A percentile compares a stretch with the other conserved stretches of the same genome.
phyloP scores from a whole-genome alignment of 139 green algal genomes.

The Tetradesmus lagerheimii region DNA sequence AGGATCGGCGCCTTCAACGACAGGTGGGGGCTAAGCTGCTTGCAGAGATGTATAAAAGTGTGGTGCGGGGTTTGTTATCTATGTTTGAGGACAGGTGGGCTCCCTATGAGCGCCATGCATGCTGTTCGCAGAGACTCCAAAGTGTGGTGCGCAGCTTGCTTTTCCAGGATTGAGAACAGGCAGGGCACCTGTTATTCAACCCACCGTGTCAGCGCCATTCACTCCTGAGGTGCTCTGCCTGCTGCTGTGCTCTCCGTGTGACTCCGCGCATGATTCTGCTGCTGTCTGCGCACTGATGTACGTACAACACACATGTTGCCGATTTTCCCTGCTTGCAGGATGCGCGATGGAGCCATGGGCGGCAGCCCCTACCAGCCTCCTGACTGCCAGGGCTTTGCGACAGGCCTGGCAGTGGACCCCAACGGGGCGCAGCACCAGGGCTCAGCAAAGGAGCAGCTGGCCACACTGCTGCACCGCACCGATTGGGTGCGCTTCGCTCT shows the following conservation, averaged over 20 bases:
- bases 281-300: no score
- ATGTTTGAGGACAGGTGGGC: no score
- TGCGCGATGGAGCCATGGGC: conserved; percentile 85
- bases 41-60: no score
- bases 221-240: neutral
- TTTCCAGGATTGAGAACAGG: no score
- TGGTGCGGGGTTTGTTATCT: no score
- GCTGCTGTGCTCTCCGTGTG: neutral
- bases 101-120: no score
- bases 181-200: no score
- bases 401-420: conserved; percentile 73
- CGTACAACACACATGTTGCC: no score
- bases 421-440: conserved; percentile 55
- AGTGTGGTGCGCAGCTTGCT: no score
- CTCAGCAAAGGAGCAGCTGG: conserved; percentile 50
- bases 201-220: no score
- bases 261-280: conserved; percentile 28
- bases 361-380: conserved; percentile 79
- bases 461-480: conserved; percentile 66
- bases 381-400: conserved; percentile 78
- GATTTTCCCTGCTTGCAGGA: conserved; percentile 89
- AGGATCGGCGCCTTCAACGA: conserved; percentile 88
- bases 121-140: no score
- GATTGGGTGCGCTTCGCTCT: conserved; percentile 75
- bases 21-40: conserved; percentile 42